A percentile compares a stretch with the other conserved stretches of the same genome.
These are phyloP conservation scores for Garcia nutans DNA, from an alignment of 345 rosid species.

Conservation along the genomic window DNA sequence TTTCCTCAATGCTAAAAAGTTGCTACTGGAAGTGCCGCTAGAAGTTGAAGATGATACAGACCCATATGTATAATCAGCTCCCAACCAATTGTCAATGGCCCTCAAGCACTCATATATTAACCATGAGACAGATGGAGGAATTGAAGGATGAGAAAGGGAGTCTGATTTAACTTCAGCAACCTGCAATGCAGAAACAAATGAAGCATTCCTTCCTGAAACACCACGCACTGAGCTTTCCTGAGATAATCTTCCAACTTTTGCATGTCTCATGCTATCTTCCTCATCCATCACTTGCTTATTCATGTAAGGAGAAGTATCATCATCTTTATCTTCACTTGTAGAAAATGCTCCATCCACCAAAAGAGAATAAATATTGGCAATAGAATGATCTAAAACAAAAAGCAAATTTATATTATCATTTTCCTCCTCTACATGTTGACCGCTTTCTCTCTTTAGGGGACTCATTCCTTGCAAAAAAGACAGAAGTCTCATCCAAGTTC, in stretches of 20 bases:
- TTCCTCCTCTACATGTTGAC: constrained; percentile 69
- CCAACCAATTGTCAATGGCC: constrained; percentile 67
- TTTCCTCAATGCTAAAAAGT: constrained; percentile 55
- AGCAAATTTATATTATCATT: constrained; percentile 52
- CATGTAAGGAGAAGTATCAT: constrained; percentile 25
- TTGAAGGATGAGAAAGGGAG: constrained; percentile 24
- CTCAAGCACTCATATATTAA: constrained; percentile 67
- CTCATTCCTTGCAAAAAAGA: constrained; percentile 81
- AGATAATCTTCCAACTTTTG: constrained; percentile 83
- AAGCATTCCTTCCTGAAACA: constrained; percentile 44
- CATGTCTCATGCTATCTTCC: constrained; percentile 58
- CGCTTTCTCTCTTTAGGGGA: constrained; percentile 85
- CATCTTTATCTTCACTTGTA: constrained; percentile 41
- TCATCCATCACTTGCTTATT: constrained; percentile 43
- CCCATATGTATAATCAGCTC: constrained; percentile 47
- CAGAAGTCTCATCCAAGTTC: constrained; percentile 80
- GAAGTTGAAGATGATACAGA: constrained; percentile 35
- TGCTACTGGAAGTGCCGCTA: constrained; percentile 39
- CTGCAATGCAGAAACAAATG: constrained; percentile 39
- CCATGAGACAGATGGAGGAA: constrained; percentile 64
- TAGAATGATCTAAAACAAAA: constrained; percentile 59
- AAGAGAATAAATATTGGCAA: constrained; percentile 67
- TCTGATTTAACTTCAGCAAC: constrained; percentile 38
- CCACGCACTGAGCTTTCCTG: constrained; percentile 69
- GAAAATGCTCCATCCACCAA: constrained; percentile 80